A percentile compares a stretch with the other conserved stretches of the same genome.
Evolutionary conservation across 345 rosid genomes (phyloP).

Genomic region (Moringa oleifera): DNA sequence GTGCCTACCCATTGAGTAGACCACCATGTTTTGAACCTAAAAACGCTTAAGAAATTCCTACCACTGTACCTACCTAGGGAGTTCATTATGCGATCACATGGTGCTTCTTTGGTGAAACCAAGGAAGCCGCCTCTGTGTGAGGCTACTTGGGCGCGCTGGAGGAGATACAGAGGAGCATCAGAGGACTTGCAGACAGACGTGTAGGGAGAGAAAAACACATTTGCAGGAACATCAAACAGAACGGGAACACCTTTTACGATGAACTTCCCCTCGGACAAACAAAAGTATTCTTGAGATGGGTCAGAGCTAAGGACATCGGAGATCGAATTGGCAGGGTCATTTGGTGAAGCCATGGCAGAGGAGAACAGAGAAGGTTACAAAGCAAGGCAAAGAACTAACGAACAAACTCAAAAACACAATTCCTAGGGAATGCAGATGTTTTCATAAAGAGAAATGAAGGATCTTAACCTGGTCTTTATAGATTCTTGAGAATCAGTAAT

Average conservation of each 20-base stretch:
- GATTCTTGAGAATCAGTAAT: too few relatives aligned
- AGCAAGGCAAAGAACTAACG: neutral
- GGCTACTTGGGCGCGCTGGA: conserved; percentile 41
- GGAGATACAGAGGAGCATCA: conserved; percentile 46
- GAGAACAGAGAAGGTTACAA: conserved; percentile 13
- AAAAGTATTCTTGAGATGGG: conserved; percentile 23
- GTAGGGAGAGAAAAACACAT: conserved; percentile 50
- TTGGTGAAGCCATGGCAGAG: conserved; percentile 60
- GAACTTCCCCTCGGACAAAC: conserved; percentile 39
- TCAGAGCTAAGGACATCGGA: conserved; percentile 12
- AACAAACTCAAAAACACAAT: too few relatives aligned
- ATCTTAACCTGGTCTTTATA: too few relatives aligned
- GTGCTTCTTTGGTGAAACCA: conserved; percentile 44
- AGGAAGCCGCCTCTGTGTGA: conserved; percentile 62
- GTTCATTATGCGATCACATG: conserved; percentile 40
- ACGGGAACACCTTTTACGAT: conserved; percentile 42
- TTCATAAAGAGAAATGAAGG: too few relatives aligned
- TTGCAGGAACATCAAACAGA: conserved; percentile 62
- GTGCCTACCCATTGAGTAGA: conserved; percentile 76
- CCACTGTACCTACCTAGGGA: conserved; percentile 56
- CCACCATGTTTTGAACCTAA: conserved; percentile 93
- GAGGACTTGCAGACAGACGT: conserved; percentile 29
- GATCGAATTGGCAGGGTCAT: conserved; percentile 26
- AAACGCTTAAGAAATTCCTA: conserved; percentile 55
- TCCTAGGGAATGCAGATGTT: too few relatives aligned